phyloP scores from a whole-genome alignment of 1,284 basidiomycete species.

The Boletellus deceptivus region DNA sequence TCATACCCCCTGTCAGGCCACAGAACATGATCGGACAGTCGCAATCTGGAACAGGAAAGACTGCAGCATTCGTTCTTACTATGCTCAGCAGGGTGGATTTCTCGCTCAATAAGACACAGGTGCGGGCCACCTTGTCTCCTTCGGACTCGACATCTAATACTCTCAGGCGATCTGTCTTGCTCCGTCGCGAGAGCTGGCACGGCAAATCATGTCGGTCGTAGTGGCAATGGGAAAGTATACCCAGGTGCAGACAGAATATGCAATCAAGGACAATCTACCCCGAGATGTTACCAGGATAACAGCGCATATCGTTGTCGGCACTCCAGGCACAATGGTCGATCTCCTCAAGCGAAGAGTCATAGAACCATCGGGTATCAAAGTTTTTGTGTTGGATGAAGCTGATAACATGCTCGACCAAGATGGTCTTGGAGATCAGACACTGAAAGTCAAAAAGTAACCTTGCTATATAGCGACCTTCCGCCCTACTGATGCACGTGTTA shows the following conservation, averaged over 20 bases:
- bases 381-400: constrained; percentile 97
- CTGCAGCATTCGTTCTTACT: constrained; percentile 95
- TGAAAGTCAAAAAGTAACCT: constrained; percentile 84
- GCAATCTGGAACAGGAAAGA: constrained; percentile 99
- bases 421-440: constrained; percentile 94
- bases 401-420: constrained; percentile 99
- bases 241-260: constrained; percentile 88
- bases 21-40: constrained; percentile 99
- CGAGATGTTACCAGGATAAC: constrained; percentile 70
- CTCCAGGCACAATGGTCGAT: constrained; percentile 93
- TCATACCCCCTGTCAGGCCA: constrained; percentile 53
- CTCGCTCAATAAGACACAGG: constrained; percentile 80
- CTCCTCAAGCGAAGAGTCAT: constrained; percentile 73
- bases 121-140: constrained; percentile 32
- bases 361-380: constrained; percentile 81
- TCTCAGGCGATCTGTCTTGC: constrained; percentile 85
- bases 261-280: constrained; percentile 84
- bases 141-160: constrained; percentile 5
- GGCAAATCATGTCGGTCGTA: constrained; percentile 97
- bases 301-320: constrained; percentile 93
- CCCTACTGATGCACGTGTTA: constrained; percentile 8
- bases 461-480: neutral
- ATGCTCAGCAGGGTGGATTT: constrained; percentile 97
- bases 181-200: constrained; percentile 94
- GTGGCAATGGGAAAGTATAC: constrained; percentile 96